Evolutionary conservation across 2,329 filamentous ascomycete species (phyloP).

Genomic region (Akanthomyces dipterigenus): DNA sequence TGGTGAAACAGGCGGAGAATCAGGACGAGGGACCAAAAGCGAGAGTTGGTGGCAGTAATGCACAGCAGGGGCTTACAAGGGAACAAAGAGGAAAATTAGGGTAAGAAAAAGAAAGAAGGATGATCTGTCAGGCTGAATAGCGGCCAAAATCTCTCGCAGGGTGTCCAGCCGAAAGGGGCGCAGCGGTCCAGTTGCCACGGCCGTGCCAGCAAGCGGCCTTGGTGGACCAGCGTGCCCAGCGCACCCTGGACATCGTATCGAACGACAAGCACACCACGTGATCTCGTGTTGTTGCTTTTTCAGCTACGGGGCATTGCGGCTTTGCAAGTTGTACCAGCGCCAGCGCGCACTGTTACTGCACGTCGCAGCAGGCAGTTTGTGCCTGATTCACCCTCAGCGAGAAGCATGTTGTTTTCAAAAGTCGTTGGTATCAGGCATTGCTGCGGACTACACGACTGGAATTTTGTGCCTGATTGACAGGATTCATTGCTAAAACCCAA

Average conservation of each 20-base stretch:
- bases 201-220: background rate
- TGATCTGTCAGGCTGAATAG: background rate
- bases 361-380: background rate
- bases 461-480: background rate
- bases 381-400: background rate
- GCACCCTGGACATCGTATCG: slow-evolving; percentile 3
- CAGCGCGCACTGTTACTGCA: background rate
- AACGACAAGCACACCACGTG: slow-evolving; percentile 7
- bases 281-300: slow-evolving; percentile 13
- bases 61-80: background rate
- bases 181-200: background rate
- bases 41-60: slow-evolving; percentile 1
- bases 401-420: background rate
- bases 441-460: background rate
- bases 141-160: background rate
- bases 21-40: background rate
- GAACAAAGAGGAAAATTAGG: background rate
- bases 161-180: slow-evolving; percentile 1
- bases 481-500: background rate
- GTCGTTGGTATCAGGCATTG: background rate
- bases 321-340: background rate
- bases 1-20: background rate
- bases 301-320: background rate
- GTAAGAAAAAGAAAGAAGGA: background rate
- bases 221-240: no score